Evolutionary conservation across 129 eudicot species (phyloP).

Genomic region (Rutidosis leptorrhynchoides): DNA sequence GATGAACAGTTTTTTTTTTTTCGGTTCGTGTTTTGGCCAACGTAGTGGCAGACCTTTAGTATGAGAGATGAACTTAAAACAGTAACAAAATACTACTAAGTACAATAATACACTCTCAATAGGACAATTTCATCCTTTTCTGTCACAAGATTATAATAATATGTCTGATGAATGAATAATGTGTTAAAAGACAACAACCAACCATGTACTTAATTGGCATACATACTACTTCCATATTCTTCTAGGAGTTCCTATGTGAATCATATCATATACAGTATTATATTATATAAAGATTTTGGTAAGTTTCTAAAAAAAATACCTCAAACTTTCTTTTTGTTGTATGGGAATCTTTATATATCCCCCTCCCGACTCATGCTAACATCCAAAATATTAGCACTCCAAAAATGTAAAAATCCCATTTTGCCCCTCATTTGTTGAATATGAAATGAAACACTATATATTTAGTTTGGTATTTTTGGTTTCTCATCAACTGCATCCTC

Average conservation of each 20-base stretch:
- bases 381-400: slow-evolving; percentile 17
- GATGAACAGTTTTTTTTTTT: no score
- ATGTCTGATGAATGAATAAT: not conserved
- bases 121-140: not conserved
- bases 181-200: not conserved
- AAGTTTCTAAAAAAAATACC: not conserved
- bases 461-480: slow-evolving; percentile 23
- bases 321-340: slow-evolving; percentile 17
- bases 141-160: not conserved
- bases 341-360: slow-evolving; percentile 16
- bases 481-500: slow-evolving; percentile 1
- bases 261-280: not conserved
- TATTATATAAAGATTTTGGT: not conserved
- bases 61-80: not conserved
- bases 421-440: slow-evolving; percentile 18
- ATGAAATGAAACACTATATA: slow-evolving; percentile 12
- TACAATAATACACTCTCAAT: not conserved
- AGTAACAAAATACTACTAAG: not conserved
- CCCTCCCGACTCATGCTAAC: slow-evolving; percentile 13
- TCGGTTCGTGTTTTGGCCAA: no score
- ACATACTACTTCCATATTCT: slow-evolving; percentile 27
- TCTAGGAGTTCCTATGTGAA: slow-evolving; percentile 26
- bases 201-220: not conserved
- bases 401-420: slow-evolving; percentile 9
- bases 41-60: no score